Base-by-base conservation (phyloP, 73 alveolate genomes). In the Halteria grandinella region DNA sequence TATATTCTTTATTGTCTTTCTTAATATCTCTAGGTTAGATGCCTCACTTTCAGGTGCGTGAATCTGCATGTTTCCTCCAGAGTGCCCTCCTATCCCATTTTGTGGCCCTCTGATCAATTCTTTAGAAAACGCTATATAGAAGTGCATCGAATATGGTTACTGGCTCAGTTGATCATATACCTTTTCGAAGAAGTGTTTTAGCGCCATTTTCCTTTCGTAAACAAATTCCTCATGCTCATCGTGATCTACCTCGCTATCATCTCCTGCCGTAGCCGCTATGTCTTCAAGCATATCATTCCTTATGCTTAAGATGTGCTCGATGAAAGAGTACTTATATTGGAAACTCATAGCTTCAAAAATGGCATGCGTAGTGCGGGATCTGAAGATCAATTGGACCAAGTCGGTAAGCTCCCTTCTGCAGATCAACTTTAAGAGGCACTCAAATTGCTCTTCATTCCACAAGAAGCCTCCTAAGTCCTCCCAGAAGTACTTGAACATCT, bases 391-490 rank as follows among this genome's bases (percentile, higher is more conserved):
- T 2, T 7, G 2, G 1, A 66, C 10, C 17, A 36, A 66, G 4
- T 66, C 80, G 8, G 63, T 6, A 2, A 21, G 47, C 39, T 66
- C 80, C 51, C 47, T 66, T 53, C 47, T 66, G 11, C 58, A 62
- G 28, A 73, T 15, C 10, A 73, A 15, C 32, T 54, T 73, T 28
- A 73, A 37, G 23, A 73, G 44, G 12, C 31, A 23, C 2, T 73
- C 85, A 39, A 73, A 55, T 11, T 62, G 33, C 25, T 73, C 85
- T 21, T 73, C 85, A 39, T 73, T 64, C 85, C 85, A 73, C 6
- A 73, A 29, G 23, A 1, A 73, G 33, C n/a, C n/a, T n/a, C 34
- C 23, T 36, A 73, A 25, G 7, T 73, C 85, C 32, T 73, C 50
- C 85, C 85, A 73, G 25, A 73, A 73, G 44, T 73, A 73, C 36